These are phyloP conservation scores for Cyclaneusma minus DNA, from an alignment of 2,329 filamentous ascomycete genomes.

Conservation along the genomic window DNA sequence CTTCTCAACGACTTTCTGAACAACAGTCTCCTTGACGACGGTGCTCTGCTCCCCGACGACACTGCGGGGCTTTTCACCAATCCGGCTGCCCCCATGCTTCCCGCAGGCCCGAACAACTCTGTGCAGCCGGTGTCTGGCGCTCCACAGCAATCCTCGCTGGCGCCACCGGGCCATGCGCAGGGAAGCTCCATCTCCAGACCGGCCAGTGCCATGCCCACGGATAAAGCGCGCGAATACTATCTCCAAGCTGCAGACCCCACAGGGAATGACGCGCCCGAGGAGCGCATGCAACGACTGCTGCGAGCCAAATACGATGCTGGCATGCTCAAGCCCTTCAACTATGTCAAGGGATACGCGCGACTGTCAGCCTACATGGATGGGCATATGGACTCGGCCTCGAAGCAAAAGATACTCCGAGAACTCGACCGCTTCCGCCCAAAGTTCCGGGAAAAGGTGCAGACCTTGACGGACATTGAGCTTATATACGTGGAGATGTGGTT, in stretches of 20 bases:
- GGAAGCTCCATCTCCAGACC: slow-evolving; percentile 44
- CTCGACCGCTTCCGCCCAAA: slow-evolving; percentile 88
- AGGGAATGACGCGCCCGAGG: slow-evolving; percentile 72
- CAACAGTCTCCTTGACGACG: slow-evolving; percentile 78
- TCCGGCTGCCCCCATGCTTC: slow-evolving; percentile 29
- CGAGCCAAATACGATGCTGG: slow-evolving; percentile 94
- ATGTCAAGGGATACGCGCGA: slow-evolving; percentile 87
- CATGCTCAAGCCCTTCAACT: slow-evolving; percentile 91
- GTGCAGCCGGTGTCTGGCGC: slow-evolving; percentile 15
- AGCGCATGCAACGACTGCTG: slow-evolving; percentile 87
- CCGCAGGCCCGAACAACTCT: slow-evolving; percentile 30
- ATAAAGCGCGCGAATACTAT: slow-evolving; percentile 75
- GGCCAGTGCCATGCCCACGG: slow-evolving; percentile 38
- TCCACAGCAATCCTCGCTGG: slow-evolving; percentile 17
- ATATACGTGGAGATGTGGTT: slow-evolving; percentile 99
- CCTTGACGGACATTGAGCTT: slow-evolving; percentile 82
- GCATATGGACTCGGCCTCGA: slow-evolving; percentile 66
- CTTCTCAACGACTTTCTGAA: slow-evolving; percentile 92
- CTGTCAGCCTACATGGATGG: slow-evolving; percentile 84
- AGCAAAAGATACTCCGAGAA: slow-evolving; percentile 82
- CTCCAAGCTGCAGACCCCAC: slow-evolving; percentile 92
- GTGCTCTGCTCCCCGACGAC: slow-evolving; percentile 54
- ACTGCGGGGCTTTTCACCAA: slow-evolving; percentile 44
- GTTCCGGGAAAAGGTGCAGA: slow-evolving; percentile 89
- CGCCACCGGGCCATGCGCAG: slow-evolving; percentile 22